Evolutionary conservation across 768 basidiomycete species (phyloP).

Genomic region (Kwoniella heveanensis): DNA sequence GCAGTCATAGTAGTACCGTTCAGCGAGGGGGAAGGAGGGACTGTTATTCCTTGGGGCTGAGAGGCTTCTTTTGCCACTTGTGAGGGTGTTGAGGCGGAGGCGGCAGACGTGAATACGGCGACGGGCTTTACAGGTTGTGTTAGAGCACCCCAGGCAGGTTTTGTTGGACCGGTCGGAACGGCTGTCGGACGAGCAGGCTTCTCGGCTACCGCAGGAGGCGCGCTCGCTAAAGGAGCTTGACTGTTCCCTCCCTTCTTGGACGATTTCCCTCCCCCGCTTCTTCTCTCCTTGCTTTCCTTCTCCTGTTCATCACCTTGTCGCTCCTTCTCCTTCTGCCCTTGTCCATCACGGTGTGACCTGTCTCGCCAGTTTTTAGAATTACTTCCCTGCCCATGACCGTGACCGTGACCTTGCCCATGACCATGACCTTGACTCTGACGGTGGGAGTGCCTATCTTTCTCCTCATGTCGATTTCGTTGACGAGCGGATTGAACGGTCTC

Average conservation of each 20-base stretch:
- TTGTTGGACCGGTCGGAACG: constrained; percentile 6
- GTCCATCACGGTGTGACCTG: constrained; percentile 18
- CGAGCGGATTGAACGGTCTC: constrained; percentile 40
- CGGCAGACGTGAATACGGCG: neutral
- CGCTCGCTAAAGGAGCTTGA: neutral
- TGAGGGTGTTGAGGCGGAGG: constrained; percentile 3
- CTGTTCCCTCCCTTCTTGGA: constrained; percentile 20
- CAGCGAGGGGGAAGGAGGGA: constrained; percentile 27
- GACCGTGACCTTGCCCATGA: constrained; percentile 9
- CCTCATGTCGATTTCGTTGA: constrained; percentile 14
- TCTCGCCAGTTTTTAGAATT: constrained; percentile 30
- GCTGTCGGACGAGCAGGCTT: neutral
- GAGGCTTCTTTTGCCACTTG: constrained; percentile 1
- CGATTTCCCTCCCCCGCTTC: constrained; percentile 14
- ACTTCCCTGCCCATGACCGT: constrained; percentile 13
- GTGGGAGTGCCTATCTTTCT: constrained; percentile 24
- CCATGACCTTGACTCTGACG: constrained; percentile 1
- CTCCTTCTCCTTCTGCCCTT: constrained; percentile 17
- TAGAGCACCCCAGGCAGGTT: constrained; percentile 25
- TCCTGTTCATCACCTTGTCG: constrained; percentile 9
- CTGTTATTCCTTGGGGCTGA: constrained; percentile 8
- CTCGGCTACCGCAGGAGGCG: constrained; percentile 6
- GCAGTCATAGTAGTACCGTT: constrained; percentile 31
- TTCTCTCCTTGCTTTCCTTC: constrained; percentile 12
- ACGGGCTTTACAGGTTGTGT: constrained; percentile 9